Evolutionary conservation across 768 basidiomycete genomes (phyloP), one percentile per base, ranked within the genome.

Genomic region (Suillus hirtellus): DNA sequence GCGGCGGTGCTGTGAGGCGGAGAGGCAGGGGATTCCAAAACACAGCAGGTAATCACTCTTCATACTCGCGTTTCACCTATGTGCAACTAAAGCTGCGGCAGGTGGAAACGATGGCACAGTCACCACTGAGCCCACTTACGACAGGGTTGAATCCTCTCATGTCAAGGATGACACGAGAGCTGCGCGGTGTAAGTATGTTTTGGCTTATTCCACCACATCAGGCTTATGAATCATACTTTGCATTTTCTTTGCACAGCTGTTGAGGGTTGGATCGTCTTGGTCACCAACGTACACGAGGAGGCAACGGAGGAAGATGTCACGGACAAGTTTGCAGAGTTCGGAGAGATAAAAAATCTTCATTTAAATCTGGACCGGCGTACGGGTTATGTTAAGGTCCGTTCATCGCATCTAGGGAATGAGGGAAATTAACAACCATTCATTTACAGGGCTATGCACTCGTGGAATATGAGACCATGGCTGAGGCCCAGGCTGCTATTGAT

Each of bases 181-280:
- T 21, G 92, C 93, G 40, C 87, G 93, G 67, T 95, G 93, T 93
- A 73, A 69, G 93, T 84, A 54, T 68, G 56, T 19, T 38, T 60
- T 24, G 40, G 24, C 43, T 40, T 44, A 42, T 46, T 53, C 35
- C 59, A 63, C 11, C 2, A 17, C 50, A 52, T 67, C 62, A 59
- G 62, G 59, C 31, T 11, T 27, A 34, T 43, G n/a, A 38, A 53
- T 27, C 24, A 21, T 43, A 27, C 24, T 37, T 62, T 65, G 40
- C 72, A 62, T n/a, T 53, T 62, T 55, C 63, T 64, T 35, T 63
- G 54, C 67, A 58, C 73, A 99, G 96, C 96, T 59, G 95, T 99
- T 12, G 96, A 99, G 75, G 96, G 96, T 55, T 99, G 96, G 96
- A 98, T 99, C 62, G 93, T 99, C 52, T 83, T 99, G 60, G 94